phyloP scores from a whole-genome alignment of 2,329 filamentous ascomycete genomes.

The Ophiocordyceps australis region DNA sequence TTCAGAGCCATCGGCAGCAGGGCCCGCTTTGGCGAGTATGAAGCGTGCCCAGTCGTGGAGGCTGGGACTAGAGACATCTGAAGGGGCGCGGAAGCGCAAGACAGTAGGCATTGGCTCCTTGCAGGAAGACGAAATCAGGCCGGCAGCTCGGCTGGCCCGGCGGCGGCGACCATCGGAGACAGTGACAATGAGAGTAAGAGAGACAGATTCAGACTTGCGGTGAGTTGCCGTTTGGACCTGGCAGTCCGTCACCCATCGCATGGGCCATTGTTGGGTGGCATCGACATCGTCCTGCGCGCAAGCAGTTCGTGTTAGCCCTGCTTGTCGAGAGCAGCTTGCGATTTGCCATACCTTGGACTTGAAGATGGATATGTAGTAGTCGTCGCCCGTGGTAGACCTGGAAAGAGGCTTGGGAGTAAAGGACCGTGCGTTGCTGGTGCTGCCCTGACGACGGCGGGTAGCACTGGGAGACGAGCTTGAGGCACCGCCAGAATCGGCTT shows the following conservation, averaged over 20 bases:
- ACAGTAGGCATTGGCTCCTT: constrained; percentile 29
- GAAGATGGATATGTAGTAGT: constrained; percentile 32
- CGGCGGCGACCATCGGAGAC: constrained; percentile 43
- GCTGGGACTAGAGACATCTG: constrained; percentile 29
- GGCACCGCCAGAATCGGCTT: too few relatives aligned
- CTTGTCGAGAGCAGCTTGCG: too few relatives aligned
- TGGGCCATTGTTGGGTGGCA: constrained; percentile 32
- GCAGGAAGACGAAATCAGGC: constrained; percentile 28
- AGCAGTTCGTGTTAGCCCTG: too few relatives aligned
- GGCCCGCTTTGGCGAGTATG: constrained; percentile 25
- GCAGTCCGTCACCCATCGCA: constrained; percentile 34
- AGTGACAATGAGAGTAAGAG: constrained; percentile 40
- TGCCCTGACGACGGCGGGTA: constrained; percentile 16
- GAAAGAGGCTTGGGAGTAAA: constrained; percentile 16
- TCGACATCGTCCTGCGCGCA: constrained; percentile 27
- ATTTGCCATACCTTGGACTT: constrained; percentile 35
- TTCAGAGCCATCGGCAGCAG: constrained; percentile 23
- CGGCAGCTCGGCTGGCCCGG: constrained; percentile 43
- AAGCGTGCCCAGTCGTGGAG: constrained; percentile 42
- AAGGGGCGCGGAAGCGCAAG: constrained; percentile 36
- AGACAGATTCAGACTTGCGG: constrained; percentile 39
- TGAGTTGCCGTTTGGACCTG: constrained; percentile 40
- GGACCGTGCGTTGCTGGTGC: constrained; percentile 18
- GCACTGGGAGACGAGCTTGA: constrained; percentile 11
- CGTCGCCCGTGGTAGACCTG: constrained; percentile 16